Evolutionary conservation across 768 basidiomycete species (phyloP).

Genomic region (Polyporus arcularius): DNA sequence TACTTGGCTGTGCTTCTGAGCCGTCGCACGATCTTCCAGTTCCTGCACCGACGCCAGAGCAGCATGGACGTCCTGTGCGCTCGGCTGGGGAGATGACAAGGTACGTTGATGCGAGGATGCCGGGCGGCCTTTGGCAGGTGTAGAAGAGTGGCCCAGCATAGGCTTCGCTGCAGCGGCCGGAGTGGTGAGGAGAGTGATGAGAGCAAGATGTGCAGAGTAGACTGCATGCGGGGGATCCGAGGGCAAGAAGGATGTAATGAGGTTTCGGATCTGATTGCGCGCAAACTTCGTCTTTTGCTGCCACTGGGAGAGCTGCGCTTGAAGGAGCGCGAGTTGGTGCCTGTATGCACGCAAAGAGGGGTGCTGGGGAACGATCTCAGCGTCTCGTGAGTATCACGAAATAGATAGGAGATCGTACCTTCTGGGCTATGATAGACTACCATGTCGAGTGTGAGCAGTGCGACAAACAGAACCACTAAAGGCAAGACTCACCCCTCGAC

Average conservation of each 20-base stretch:
- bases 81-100: constrained; percentile 14
- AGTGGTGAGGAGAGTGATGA: constrained; percentile 47
- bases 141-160: neutral
- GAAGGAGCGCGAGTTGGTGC: constrained; percentile 60
- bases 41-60: constrained; percentile 33
- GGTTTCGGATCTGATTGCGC: constrained; percentile 56
- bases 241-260: constrained; percentile 47
- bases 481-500: constrained; percentile 60
- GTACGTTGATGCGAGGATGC: constrained; percentile 2
- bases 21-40: constrained; percentile 33
- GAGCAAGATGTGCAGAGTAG: constrained; percentile 57
- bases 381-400: constrained; percentile 4
- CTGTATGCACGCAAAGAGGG: constrained; percentile 64
- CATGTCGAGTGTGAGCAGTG: neutral
- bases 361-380: constrained; percentile 42
- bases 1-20: constrained; percentile 43
- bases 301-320: constrained; percentile 56
- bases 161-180: constrained; percentile 29
- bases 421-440: constrained; percentile 49
- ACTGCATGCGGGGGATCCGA: constrained; percentile 53
- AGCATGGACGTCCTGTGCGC: constrained; percentile 31
- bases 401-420: constrained; percentile 37
- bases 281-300: constrained; percentile 61
- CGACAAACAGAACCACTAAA: neutral
- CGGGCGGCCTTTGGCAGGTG: constrained; percentile 2